Base-by-base conservation (phyloP, 495 filamentous ascomycete species). In the Penicillium riverlandense region DNA sequence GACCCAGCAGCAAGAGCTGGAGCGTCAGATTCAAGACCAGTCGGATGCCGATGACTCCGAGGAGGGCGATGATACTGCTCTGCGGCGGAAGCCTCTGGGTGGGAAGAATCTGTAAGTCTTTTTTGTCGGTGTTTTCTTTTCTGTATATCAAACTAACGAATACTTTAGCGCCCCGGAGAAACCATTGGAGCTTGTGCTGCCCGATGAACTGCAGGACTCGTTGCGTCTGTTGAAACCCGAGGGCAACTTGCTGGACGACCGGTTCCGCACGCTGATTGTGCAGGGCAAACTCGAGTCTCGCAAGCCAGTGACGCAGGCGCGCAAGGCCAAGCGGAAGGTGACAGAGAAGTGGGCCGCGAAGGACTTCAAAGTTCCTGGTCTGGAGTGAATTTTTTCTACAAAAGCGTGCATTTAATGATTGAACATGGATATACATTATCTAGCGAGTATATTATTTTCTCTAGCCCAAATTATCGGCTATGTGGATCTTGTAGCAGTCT, bases 281-380 rank as follows among this genome's bases (percentile, higher is more conserved):
- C 74, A 87, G 47, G 94, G 92, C 38, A 95, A 92, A 66, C 64
- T 97, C 40, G 92, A 98, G 70, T 74, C 77, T 14, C 72, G 92
- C 54, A 84, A 80, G 61, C 79, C 82, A 8, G 75, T 92, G 42
- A 73, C 80, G 33, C 88, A 90, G 67, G 72, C 71, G 47, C 91
- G 85, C 74, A 86, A 90, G 68, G 72, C 78, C 46, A 86, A 80
- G 75, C 81, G 68, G 54, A 83, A 81, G 61, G 58, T 81, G 16
- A 96, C 88, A 11, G 94, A 96, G 78, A 97, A 96, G 67, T 98
- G 92, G 92, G 75, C 82, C 41, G 86, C 91, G 61, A 97, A 97
- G 71, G 92, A 98, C 63, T 97, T 95, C 70, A 78, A 78, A 62
- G 63, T 82, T 7, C 69, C 69, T 47, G 69, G 69, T 2, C 30